Percentiles rank a stretch among this genome's conserved stretches.
phyloP scores from a whole-genome alignment of 225 moss, liverwort and hornwort species.

The Thuidium tamariscinum region DNA sequence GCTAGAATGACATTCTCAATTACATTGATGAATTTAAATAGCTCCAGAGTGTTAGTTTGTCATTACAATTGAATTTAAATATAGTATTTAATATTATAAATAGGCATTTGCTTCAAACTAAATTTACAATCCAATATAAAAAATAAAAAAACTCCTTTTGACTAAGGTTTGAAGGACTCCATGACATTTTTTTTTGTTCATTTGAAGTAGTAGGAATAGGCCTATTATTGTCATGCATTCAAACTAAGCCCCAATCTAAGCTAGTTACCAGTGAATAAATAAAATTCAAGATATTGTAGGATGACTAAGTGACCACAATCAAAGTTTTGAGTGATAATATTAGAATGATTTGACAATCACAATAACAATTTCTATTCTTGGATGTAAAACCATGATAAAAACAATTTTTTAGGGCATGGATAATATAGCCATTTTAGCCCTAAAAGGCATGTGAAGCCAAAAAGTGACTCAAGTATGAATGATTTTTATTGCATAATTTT shows the following conservation, averaged over 20 bases:
- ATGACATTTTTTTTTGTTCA: background rate
- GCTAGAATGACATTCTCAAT: background rate
- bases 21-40: background rate
- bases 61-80: background rate
- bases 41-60: background rate
- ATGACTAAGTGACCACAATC: background rate
- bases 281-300: background rate
- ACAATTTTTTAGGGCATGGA: too few relatives aligned
- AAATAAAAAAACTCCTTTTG: too few relatives aligned
- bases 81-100: background rate
- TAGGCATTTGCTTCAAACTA: background rate
- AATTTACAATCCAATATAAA: background rate
- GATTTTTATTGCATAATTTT: background rate
- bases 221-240: background rate
- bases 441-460: fast-evolving
- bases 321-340: background rate
- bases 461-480: too few relatives aligned
- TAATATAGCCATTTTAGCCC: background rate
- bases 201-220: background rate
- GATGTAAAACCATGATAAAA: background rate
- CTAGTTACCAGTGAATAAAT: too few relatives aligned
- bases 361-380: background rate
- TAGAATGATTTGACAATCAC: background rate
- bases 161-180: background rate
- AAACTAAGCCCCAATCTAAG: background rate